Evolutionary conservation across 2,329 filamentous ascomycete genomes (phyloP).

Genomic region (Orbilia ellipsospora): DNA sequence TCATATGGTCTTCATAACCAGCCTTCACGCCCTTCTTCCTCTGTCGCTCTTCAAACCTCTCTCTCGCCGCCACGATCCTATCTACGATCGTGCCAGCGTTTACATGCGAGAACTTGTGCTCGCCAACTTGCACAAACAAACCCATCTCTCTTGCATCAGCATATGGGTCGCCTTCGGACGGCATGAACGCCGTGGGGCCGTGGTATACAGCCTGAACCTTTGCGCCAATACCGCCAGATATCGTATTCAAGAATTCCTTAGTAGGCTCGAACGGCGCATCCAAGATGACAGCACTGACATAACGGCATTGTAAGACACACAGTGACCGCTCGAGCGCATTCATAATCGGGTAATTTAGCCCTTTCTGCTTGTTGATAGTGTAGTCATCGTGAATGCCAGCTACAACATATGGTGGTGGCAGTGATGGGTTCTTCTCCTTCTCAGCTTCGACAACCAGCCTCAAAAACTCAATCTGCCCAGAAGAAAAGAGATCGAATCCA

Average conservation of each 20-base stretch:
- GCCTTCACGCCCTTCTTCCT: slow-evolving; percentile 89
- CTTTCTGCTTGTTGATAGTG: slow-evolving; percentile 96
- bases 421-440: slow-evolving; percentile 73
- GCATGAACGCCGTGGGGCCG: slow-evolving; percentile 93
- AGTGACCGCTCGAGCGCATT: slow-evolving; percentile 97
- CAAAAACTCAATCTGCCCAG: slow-evolving; percentile 95
- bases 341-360: slow-evolving; percentile 99
- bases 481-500: slow-evolving; percentile 95
- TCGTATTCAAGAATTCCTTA: slow-evolving; percentile 77
- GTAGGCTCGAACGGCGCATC: slow-evolving; percentile 88
- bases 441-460: slow-evolving; percentile 79
- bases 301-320: slow-evolving; percentile 95
- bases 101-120: slow-evolving; percentile 84
- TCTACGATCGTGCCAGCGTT: slow-evolving; percentile 93
- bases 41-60: slow-evolving; percentile 91
- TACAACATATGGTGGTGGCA: slow-evolving; percentile 85
- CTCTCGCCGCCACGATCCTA: slow-evolving; percentile 85
- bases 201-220: slow-evolving; percentile 79
- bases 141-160: slow-evolving; percentile 80
- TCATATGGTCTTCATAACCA: slow-evolving; percentile 70
- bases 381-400: slow-evolving; percentile 94
- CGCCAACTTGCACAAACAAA: slow-evolving; percentile 81
- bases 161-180: slow-evolving; percentile 66
- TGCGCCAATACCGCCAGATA: slow-evolving; percentile 71
- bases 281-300: slow-evolving; percentile 87